A percentile compares a stretch with the other conserved stretches of the same genome.
Conservation (phyloP, 2,329 filamentous ascomycete genomes). For the Xylogone sp. region DNA sequence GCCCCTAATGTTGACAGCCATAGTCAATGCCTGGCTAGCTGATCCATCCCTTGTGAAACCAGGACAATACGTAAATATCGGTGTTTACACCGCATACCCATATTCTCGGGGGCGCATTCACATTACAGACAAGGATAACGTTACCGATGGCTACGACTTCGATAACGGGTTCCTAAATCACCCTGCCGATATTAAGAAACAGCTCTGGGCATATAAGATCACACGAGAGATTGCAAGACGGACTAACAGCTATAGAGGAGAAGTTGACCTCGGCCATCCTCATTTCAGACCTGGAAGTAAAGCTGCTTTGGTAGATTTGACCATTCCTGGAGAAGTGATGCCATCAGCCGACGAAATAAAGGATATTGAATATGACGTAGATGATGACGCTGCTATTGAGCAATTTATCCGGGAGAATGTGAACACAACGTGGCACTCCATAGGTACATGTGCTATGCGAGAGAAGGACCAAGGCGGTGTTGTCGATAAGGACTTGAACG, state of each 20-base stretch:
- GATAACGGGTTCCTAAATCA: conserved; percentile 54
- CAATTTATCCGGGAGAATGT: conserved; percentile 37
- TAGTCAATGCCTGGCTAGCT: conserved; percentile 42
- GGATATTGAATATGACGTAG: conserved; percentile 34
- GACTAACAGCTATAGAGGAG: conserved; percentile 46
- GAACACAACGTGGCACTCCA: conserved; percentile 37
- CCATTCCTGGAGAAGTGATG: conserved; percentile 29
- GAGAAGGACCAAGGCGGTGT: conserved; percentile 32
- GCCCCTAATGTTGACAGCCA: conserved; percentile 47
- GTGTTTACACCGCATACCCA: conserved; percentile 54
- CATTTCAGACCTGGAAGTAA: conserved; percentile 37
- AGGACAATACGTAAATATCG: conserved; percentile 49
- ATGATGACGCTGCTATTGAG: conserved; percentile 35
- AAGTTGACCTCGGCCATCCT: conserved; percentile 39
- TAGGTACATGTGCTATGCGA: conserved; percentile 37
- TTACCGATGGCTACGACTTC: conserved; percentile 47
- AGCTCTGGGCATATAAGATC: conserved; percentile 62
- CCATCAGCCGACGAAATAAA: conserved; percentile 14
- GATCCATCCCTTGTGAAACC: conserved; percentile 34
- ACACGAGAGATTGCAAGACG: conserved; percentile 58
- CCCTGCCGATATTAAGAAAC: conserved; percentile 52
- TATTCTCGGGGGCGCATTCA: conserved; percentile 59
- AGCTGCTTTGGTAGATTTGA: conserved; percentile 34
- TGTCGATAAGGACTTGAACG: conserved; percentile 33
- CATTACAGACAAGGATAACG: conserved; percentile 42